These are phyloP conservation scores for Exophiala dermatitidis DNA, from an alignment of 2,329 filamentous ascomycete species.

Conservation along the genomic window DNA sequence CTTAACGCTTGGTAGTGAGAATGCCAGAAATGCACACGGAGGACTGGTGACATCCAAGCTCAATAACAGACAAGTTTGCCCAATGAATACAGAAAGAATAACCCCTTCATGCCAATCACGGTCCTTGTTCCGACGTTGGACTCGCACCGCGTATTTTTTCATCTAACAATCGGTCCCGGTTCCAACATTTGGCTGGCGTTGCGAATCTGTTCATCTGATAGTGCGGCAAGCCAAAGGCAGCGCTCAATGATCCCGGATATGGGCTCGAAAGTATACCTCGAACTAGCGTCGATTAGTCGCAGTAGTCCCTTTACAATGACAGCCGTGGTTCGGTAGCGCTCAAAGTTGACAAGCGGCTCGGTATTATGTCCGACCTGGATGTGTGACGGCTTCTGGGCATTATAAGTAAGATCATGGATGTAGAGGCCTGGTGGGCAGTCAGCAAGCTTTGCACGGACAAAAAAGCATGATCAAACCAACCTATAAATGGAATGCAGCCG, in stretches of 20 bases:
- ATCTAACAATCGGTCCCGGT: constrained; percentile 41
- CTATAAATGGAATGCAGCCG: constrained; percentile 61
- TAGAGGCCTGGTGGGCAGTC: constrained; percentile 45
- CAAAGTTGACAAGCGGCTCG: constrained; percentile 59
- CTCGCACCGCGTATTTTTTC: constrained; percentile 48
- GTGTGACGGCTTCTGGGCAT: constrained; percentile 57
- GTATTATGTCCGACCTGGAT: constrained; percentile 42
- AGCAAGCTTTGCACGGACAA: constrained; percentile 1
- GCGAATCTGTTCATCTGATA: constrained; percentile 53
- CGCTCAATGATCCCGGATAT: constrained; percentile 53
- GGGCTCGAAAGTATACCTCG: constrained; percentile 53
- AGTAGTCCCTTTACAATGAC: constrained; percentile 58
- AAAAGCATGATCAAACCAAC: constrained; percentile 32
- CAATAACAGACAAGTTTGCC: neutral
- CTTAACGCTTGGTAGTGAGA: constrained; percentile 7
- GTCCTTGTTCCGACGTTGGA: constrained; percentile 34
- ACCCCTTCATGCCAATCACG: neutral
- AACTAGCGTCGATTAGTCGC: constrained; percentile 56
- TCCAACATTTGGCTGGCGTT: constrained; percentile 40
- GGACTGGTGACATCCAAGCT: neutral
- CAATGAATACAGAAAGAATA: neutral
- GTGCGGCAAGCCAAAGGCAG: constrained; percentile 57
- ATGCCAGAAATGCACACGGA: neutral
- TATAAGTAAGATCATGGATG: constrained; percentile 60
- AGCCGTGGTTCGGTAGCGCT: constrained; percentile 58